Percentiles rank a stretch among this genome's conserved stretches.
phyloP scores from a whole-genome alignment of 1,284 basidiomycete genomes.

The Coniferiporia weirii region DNA sequence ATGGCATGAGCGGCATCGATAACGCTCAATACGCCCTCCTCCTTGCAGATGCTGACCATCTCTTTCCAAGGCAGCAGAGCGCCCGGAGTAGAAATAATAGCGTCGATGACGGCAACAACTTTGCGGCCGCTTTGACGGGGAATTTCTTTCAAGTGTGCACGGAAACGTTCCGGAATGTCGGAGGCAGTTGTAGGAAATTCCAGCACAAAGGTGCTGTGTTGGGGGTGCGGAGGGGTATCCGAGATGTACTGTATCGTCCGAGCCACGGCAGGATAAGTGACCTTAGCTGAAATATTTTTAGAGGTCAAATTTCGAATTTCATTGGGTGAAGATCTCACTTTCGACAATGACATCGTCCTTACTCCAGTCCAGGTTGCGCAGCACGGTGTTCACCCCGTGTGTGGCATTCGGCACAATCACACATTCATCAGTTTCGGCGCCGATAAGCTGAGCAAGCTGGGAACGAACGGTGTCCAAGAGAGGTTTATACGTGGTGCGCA shows the following conservation, averaged over 20 bases:
- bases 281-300: slow-evolving; percentile 40
- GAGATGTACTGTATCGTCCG: slow-evolving; percentile 54
- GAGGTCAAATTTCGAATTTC: not conserved
- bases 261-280: slow-evolving; percentile 61
- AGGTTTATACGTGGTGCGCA: slow-evolving; percentile 39
- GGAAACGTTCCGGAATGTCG: slow-evolving; percentile 53
- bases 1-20: slow-evolving; percentile 86
- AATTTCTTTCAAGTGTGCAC: slow-evolving; percentile 34
- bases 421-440: slow-evolving; percentile 55
- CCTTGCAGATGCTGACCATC: slow-evolving; percentile 63
- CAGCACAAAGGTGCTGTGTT: slow-evolving; percentile 45
- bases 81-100: slow-evolving; percentile 68
- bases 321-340: slow-evolving; percentile 30
- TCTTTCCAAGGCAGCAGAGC: slow-evolving; percentile 76
- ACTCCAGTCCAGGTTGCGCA: slow-evolving; percentile 56
- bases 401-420: slow-evolving; percentile 66
- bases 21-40: slow-evolving; percentile 63
- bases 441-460: slow-evolving; percentile 54
- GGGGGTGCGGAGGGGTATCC: slow-evolving; percentile 53
- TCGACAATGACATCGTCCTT: slow-evolving; percentile 45
- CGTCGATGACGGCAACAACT: slow-evolving; percentile 72
- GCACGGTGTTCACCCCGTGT: slow-evolving; percentile 61
- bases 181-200: slow-evolving; percentile 62
- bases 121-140: slow-evolving; percentile 34
- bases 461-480: slow-evolving; percentile 40